Evolutionary conservation across 352 stramenopile genomes (phyloP), one percentile per base, ranked within the genome.

Genomic region (Phytophthora capsici): DNA sequence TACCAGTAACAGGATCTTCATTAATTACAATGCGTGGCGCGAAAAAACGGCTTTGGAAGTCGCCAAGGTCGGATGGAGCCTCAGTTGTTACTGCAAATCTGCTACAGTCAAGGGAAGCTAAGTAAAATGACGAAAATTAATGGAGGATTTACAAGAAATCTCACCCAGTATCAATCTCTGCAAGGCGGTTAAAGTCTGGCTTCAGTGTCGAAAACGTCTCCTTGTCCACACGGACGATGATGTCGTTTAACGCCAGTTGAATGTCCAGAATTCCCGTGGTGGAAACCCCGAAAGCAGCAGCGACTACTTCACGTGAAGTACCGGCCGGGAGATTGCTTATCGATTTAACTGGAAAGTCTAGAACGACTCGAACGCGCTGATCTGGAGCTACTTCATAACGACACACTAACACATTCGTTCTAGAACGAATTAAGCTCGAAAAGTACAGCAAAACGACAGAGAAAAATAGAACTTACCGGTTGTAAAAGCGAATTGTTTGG

Each of bases 1-100:
- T 96, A 8, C 92, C 94, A 3, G 90, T 98, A 2, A 98, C 91
- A 0, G 90, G 90, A 62, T 98, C 94, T 75, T 98, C 94, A 53
- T 90, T 70, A 10, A 97, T 81, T 13, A 90, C 91, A n/a, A 86
- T 71, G 34, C 88, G 83, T 14, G 92, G 91, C 6, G 58, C 90
- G 77, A 98, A 98, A 70, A 96, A 96, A 28, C 70, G 70, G 40
- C 71, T 85, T 14, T 66, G 57, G 40, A 82, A 50, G 26, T 59
- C 52, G n/a, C 37, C 52, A 10, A 17, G n/a, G 6, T 59, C 36
- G 17, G 4, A 16, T 8, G 38, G 19, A 13, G 17, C n/a, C 30
- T 59, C 38, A 12, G 52, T 50, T n/a, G 52, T 50, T 23, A 59
- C 37, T 16, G 20, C 38, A 59, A 59, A 59, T n/a, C 52, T 50